phyloP scores from a whole-genome alignment of 1,139 yeast species.

The Scheffersomyces lignicola region DNA sequence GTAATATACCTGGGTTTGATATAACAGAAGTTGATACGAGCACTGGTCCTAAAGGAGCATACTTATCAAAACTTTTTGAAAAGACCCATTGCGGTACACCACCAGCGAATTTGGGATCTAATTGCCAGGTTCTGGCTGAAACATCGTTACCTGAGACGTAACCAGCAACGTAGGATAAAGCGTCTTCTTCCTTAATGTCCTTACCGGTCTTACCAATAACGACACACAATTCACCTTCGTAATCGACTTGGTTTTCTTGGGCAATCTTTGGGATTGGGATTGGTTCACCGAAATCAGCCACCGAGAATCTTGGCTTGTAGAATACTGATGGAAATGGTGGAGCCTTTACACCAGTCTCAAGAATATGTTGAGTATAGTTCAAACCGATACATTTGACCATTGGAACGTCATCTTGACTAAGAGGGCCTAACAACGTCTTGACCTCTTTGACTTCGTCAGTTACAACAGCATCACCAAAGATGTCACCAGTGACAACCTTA shows the following conservation, averaged over 20 bases:
- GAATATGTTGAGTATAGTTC: slow-evolving; percentile 33
- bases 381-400: slow-evolving; percentile 40
- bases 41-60: slow-evolving; percentile 56
- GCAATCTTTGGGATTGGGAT: slow-evolving; percentile 44
- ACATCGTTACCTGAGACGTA: slow-evolving; percentile 56
- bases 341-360: slow-evolving; percentile 25
- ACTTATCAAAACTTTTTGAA: slow-evolving; percentile 56
- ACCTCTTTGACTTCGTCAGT: slow-evolving; percentile 34
- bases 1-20: slow-evolving; percentile 32
- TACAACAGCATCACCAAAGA: slow-evolving; percentile 35
- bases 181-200: slow-evolving; percentile 42
- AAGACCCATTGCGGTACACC: slow-evolving; percentile 54
- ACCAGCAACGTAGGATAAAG: slow-evolving; percentile 49
- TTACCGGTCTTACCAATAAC: slow-evolving; percentile 52
- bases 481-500: slow-evolving; percentile 39
- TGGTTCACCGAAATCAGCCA: slow-evolving; percentile 38
- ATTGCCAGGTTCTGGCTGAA: slow-evolving; percentile 55
- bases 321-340: slow-evolving; percentile 52
- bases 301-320: slow-evolving; percentile 43
- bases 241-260: slow-evolving; percentile 41
- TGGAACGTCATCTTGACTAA: slow-evolving; percentile 30
- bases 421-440: slow-evolving; percentile 35
- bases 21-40: slow-evolving; percentile 39
- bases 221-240: slow-evolving; percentile 54
- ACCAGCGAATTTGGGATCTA: slow-evolving; percentile 19